Base-by-base conservation (phyloP, 2,329 filamentous ascomycete species). In the Colletotrichum brevisporum region DNA sequence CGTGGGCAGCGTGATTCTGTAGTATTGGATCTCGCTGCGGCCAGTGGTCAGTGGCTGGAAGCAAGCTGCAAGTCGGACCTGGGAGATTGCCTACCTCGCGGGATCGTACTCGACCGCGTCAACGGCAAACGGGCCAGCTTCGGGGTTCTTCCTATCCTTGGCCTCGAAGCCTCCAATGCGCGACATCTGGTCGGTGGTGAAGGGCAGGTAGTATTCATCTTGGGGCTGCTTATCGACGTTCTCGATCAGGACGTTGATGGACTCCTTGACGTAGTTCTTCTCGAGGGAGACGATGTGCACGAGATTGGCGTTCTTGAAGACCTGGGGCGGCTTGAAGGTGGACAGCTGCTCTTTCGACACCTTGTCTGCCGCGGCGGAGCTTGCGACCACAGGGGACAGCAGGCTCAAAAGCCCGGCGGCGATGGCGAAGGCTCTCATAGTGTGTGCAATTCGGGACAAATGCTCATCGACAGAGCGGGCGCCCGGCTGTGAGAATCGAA, bases 261-360 rank as follows among this genome's bases (percentile, higher is more conserved):
- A 92, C 82, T 98, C 95, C 78, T 94, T 91, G 63, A 91, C 90
- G 77, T 96, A 98, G 74, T 90, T 93, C 86, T 98, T 98, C 82
- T 98, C 95, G 67, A 98, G 83, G 74, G 97, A 97, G 77, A 97
- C 91, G 72, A 92, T 91, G 76, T 96, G 93, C 59, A 98, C 92
- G 36, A 98, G 83, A 80, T 99, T 98, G 81, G 88, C 88, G 82
- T 99, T 98, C 84, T 95, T 94, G 85, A 97, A 99, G 74, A 95
- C 93, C 79, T 94, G 93, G 15, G 95, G 92, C 62, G 95, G 94
- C 81, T 89, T 92, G 85, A 98, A 97, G 71, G 86, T 86, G 74
- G 88, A 81, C 51, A 90, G 84, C 63, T 85, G 86, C 75, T 87
- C 80, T 79, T 89, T 89, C 72, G 89, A 88, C 66, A 87, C 85